phyloP scores from a whole-genome alignment of 371 early-diverging fungal genomes.

The Capniomyces stellatus region DNA sequence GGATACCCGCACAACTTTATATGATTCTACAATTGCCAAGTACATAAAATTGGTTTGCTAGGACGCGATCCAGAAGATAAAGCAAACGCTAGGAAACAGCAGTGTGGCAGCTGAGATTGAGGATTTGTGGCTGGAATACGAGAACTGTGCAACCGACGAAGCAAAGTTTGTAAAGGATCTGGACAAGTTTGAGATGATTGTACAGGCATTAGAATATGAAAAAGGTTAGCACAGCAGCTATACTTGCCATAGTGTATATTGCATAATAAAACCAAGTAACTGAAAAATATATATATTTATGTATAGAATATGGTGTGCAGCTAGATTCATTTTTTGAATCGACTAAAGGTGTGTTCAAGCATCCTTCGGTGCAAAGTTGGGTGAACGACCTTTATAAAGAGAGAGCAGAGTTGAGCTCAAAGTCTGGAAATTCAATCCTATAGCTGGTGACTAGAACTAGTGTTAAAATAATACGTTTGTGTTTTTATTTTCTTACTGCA shows the following conservation, averaged over 20 bases:
- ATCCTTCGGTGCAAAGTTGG: conserved; percentile 67
- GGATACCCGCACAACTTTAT: not conserved
- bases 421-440: no score
- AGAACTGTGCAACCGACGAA: conserved; percentile 52
- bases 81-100: conserved; percentile 34
- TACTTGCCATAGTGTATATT: not conserved
- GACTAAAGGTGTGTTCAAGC: conserved; percentile 54
- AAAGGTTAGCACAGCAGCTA: conserved; percentile 31
- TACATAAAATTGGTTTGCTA: no score
- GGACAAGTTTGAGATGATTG: conserved; percentile 89
- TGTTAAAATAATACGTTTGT: no score
- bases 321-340: conserved; percentile 66
- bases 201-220: conserved; percentile 84
- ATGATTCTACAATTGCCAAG: conserved; percentile 1
- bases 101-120: conserved; percentile 46
- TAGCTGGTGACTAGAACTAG: no score
- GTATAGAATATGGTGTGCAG: conserved; percentile 25
- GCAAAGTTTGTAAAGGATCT: conserved; percentile 74
- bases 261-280: not conserved
- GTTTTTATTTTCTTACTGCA: no score
- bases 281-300: conserved; percentile 1
- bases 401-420: no score
- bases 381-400: conserved; percentile 46
- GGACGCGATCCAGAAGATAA: conserved; percentile 52
- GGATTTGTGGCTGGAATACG: conserved; percentile 74